Conservation (phyloP, 2,329 filamentous ascomycete species). For the Aphanoascus verrucosus region DNA sequence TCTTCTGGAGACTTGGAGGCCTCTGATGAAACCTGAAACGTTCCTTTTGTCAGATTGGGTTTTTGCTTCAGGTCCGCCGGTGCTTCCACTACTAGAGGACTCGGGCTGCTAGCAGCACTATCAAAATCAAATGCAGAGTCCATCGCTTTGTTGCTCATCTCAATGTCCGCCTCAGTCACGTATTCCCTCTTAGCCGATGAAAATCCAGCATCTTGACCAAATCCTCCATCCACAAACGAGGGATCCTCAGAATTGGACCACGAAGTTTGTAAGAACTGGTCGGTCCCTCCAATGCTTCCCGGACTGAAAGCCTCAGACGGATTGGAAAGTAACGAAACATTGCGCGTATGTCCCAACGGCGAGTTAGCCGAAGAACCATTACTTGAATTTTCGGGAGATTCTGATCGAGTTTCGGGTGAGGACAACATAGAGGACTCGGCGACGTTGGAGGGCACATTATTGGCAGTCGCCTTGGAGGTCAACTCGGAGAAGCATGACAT, state of each 20-base stretch:
- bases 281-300: constrained; percentile 7
- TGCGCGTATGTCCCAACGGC: constrained; percentile 31
- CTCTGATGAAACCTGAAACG: background rate
- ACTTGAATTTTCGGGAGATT: constrained; percentile 36
- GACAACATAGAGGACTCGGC: constrained; percentile 22
- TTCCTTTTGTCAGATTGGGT: constrained; percentile 14
- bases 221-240: constrained; percentile 30
- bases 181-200: constrained; percentile 26
- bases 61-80: constrained; percentile 13
- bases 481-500: constrained; percentile 14
- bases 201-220: constrained; percentile 30
- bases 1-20: background rate
- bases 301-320: constrained; percentile 28
- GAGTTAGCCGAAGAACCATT: constrained; percentile 36
- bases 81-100: constrained; percentile 27
- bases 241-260: constrained; percentile 31
- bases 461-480: constrained; percentile 2
- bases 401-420: constrained; percentile 34
- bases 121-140: constrained; percentile 41
- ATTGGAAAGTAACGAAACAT: constrained; percentile 33
- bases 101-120: constrained; percentile 39
- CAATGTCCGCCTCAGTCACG: constrained; percentile 30
- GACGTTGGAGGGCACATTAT: constrained; percentile 10
- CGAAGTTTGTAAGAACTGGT: constrained; percentile 27
- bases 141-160: constrained; percentile 39